Evolutionary conservation across 1,284 basidiomycete genomes (phyloP), one percentile per base, ranked within the genome.

Genomic region (Ganoderma resinaceum): DNA sequence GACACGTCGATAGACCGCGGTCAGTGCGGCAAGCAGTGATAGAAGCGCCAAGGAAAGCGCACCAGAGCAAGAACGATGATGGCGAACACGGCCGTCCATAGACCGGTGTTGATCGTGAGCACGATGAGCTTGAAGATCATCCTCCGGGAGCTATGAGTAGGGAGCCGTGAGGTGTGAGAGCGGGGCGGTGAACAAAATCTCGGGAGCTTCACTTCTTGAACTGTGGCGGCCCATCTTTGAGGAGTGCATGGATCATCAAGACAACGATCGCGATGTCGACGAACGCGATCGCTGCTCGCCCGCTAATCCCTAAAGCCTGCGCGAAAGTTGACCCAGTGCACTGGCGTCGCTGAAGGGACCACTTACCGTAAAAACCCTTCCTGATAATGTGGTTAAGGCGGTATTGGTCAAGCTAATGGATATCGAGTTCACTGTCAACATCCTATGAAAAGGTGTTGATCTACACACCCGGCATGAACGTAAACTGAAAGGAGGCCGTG

Each of bases 221-320:
- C 46, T 23, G 7, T 4, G 60, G 29, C 23, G 6, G 14, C 2
- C 60, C 23, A 14, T 31, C 37, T 37, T 38, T n/a, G 42, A 35
- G 43, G 14, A 66, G 60, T 1, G 61, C 49, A 12, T 35, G 16
- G 8, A 61, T 3, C 65, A 66, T 66, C 29, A n/a, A 52, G 2
- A 38, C 49, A 11, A 40, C 49, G 23, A 66, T 62, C 1, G 40
- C 49, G n/a, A 66, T 40, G 31, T 66, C 66, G 38, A 62, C 52
- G 38, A 66, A 62, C 8, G 53, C 49, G 38, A 31, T 52, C 26
- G 40, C 42, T 6, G 38, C 26, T 7, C 61, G 29, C 23, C 42
- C 29, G 18, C 61, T 62, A 12, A 52, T 29, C 3, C 29, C 40
- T 38, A 62, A 20, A 12, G 23, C 29, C 61, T 62, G 16, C 18